Conservation (phyloP, 2,329 filamentous ascomycete species). For the Aaosphaeria arxii region DNA sequence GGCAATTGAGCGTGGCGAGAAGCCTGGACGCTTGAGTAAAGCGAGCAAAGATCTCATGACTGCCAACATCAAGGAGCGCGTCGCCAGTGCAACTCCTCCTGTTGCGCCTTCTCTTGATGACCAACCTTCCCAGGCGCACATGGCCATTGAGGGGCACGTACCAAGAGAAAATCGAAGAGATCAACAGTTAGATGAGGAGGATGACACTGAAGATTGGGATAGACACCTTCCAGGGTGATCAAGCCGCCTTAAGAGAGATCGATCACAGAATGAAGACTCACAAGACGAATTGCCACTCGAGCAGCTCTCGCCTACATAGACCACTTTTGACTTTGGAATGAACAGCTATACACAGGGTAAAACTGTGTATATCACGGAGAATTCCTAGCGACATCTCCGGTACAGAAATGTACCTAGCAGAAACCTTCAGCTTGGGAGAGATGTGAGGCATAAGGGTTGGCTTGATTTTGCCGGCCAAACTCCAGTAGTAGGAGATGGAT, state of each 20-base stretch:
- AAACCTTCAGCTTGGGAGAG: too few species aligned
- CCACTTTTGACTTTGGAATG: too few species aligned
- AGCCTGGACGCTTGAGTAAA: slow-evolving; percentile 25
- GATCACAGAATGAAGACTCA: too few species aligned
- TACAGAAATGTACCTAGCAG: too few species aligned
- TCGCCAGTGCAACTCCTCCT: slow-evolving; percentile 17
- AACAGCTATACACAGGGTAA: too few species aligned
- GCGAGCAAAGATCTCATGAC: slow-evolving; percentile 30
- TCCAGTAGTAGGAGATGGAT: too few species aligned
- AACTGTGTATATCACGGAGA: too few species aligned
- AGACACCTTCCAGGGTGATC: slow-evolving; percentile 22
- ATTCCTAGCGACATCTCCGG: too few species aligned
- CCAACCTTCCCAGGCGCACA: slow-evolving; percentile 17
- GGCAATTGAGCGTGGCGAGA: slow-evolving; percentile 45
- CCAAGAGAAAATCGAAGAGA: slow-evolving; percentile 19
- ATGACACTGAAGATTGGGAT: slow-evolving; percentile 32
- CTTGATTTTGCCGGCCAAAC: too few species aligned
- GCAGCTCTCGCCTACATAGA: too few species aligned
- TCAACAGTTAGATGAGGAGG: slow-evolving; percentile 10
- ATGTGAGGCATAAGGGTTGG: too few species aligned
- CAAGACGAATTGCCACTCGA: too few species aligned
- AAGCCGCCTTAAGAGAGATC: background rate
- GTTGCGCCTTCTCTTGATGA: slow-evolving; percentile 17
- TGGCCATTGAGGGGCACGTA: slow-evolving; percentile 39
- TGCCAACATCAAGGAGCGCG: slow-evolving; percentile 28